Conservation (phyloP, 257 asterid genomes). For the Solanum chmielewskii region DNA sequence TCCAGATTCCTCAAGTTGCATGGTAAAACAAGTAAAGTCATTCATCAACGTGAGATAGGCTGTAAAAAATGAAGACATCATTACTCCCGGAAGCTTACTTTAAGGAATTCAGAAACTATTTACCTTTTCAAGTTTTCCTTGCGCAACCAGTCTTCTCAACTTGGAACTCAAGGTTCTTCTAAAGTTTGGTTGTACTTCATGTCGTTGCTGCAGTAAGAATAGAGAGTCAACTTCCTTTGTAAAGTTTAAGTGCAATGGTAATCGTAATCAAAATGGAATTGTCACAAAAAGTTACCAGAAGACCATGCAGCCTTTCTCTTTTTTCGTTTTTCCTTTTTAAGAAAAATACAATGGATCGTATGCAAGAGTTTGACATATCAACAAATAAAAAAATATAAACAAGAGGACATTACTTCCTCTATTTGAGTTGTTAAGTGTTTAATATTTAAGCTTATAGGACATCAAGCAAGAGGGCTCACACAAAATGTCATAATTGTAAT, state of each 20-base stretch:
- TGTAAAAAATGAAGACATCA: not conserved
- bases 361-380: not conserved
- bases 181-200: conserved; percentile 25
- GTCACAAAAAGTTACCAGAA: not conserved
- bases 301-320: not conserved
- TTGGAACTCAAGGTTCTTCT: conserved; percentile 31
- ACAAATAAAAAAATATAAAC: not conserved
- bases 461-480: not conserved
- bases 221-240: not conserved
- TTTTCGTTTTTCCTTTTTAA: not conserved
- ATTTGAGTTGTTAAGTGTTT: not conserved
- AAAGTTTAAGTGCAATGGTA: not conserved
- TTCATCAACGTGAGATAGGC: not conserved
- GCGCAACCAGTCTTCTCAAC: conserved; percentile 34
- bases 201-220: conserved; percentile 21
- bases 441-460: not conserved
- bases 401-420: not conserved
- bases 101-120: not conserved
- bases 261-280: not conserved
- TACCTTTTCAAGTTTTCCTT: conserved; percentile 52
- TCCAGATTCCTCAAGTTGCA: not conserved
- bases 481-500: not conserved
- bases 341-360: not conserved
- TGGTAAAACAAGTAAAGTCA: not conserved
- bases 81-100: not conserved